Percentiles rank a stretch among this genome's conserved stretches.
Conservation (phyloP, 176 grass and related monocot genomes). For the Elymus sibiricus region DNA sequence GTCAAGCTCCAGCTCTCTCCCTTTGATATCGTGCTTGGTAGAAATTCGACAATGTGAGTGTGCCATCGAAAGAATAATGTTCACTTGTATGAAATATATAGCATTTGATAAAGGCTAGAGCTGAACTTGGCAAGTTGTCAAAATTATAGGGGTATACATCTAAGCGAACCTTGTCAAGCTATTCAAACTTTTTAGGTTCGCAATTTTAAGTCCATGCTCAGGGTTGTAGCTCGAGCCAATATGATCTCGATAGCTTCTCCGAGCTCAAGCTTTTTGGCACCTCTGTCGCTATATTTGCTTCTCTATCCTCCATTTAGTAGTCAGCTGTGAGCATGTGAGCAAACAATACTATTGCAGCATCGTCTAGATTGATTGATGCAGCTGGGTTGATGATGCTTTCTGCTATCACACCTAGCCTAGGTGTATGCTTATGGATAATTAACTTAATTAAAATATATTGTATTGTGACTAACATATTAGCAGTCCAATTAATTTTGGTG, state of each 20-base stretch:
- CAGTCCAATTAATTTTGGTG: constrained; percentile 7
- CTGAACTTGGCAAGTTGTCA: not conserved
- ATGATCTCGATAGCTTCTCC: not conserved
- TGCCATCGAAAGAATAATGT: not conserved
- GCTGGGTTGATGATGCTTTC: not conserved
- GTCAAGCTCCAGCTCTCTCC: not conserved
- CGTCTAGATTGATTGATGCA: not conserved
- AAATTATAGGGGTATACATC: not conserved
- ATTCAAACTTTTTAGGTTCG: not conserved
- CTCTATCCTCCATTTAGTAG: not conserved
- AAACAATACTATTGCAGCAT: not conserved
- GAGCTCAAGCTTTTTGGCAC: not conserved
- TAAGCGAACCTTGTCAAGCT: not conserved
- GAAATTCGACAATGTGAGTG: not conserved
- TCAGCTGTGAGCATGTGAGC: not conserved
- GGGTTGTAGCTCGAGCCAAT: not conserved
- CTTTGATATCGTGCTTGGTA: not conserved
- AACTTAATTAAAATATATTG: not conserved
- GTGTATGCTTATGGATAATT: not conserved
- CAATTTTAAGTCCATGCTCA: not conserved
- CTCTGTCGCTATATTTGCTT: not conserved
- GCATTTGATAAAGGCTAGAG: not conserved
- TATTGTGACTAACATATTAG: not conserved
- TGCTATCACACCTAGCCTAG: not conserved
- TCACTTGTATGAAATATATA: not conserved